Evolutionary conservation across 805 yeast species (phyloP).

Genomic region (Saturnispora serradocipensis): DNA sequence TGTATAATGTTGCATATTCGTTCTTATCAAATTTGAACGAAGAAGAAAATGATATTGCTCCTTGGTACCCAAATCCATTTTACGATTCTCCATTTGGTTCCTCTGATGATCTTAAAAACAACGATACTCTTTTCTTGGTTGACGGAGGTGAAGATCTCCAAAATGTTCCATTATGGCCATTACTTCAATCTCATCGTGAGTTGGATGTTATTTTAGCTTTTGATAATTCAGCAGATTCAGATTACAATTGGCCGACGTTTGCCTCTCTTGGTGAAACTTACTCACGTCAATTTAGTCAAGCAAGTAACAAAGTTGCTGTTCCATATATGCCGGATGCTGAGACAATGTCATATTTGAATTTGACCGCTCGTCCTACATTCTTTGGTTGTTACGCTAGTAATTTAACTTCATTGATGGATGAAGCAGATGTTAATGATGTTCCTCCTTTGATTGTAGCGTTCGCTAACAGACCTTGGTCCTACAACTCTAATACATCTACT

Average conservation of each 20-base stretch:
- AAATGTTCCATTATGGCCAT: constrained; percentile 59
- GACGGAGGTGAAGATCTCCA: constrained; percentile 79
- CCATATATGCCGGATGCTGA: constrained; percentile 71
- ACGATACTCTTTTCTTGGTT: constrained; percentile 44
- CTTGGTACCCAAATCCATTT: constrained; percentile 67
- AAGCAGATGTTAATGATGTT: constrained; percentile 27
- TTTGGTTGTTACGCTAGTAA: constrained; percentile 73
- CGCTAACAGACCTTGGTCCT: constrained; percentile 64
- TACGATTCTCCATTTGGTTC: constrained; percentile 33
- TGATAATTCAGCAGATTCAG: constrained; percentile 61
- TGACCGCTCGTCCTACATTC: constrained; percentile 65
- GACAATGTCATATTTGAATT: constrained; percentile 49
- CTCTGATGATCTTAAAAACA: constrained; percentile 29
- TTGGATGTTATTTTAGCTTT: constrained; percentile 58
- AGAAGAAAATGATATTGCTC: constrained; percentile 59
- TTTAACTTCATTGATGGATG: constrained; percentile 42
- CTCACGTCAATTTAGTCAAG: constrained; percentile 44
- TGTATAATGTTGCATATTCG: constrained; percentile 36
- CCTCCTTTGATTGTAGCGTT: constrained; percentile 75
- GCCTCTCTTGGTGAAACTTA: constrained; percentile 47
- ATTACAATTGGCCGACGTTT: constrained; percentile 58
- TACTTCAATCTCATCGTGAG: constrained; percentile 50
- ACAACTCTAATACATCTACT: constrained; percentile 63
- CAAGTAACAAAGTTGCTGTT: constrained; percentile 54
- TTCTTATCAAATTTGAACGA: constrained; percentile 35